phyloP scores from a whole-genome alignment of 495 filamentous ascomycete species.

The Annulohypoxylon maeteangense region DNA sequence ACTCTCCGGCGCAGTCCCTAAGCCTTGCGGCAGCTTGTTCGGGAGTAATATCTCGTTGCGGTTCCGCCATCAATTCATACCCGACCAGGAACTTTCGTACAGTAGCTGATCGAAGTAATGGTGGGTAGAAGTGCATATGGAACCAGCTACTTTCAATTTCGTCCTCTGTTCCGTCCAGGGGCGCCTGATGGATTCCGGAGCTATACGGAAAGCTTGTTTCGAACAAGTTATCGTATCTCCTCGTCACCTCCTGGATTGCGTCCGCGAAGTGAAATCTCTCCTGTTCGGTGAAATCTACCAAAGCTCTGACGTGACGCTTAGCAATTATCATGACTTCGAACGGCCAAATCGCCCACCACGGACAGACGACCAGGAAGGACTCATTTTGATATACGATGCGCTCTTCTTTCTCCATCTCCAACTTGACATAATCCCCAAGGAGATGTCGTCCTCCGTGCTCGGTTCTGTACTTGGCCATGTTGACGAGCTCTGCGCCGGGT shows the following conservation, averaged over 20 bases:
- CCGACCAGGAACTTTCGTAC: conserved; percentile 97
- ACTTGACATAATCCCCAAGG: conserved; percentile 84
- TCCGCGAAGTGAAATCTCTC: conserved; percentile 81
- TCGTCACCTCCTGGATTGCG: conserved; percentile 83
- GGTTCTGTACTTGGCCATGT: conserved; percentile 77
- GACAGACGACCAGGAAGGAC: conserved; percentile 84
- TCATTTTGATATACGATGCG: conserved; percentile 88
- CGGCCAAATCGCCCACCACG: conserved; percentile 98
- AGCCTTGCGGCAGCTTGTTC: conserved; percentile 90
- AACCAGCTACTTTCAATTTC: conserved; percentile 89
- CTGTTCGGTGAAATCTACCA: conserved; percentile 78
- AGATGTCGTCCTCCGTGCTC: conserved; percentile 78
- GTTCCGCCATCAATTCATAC: conserved; percentile 95
- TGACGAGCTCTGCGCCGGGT: conserved; percentile 76
- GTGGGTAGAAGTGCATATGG: conserved; percentile 97
- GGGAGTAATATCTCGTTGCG: conserved; percentile 96
- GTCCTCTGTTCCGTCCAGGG: conserved; percentile 82
- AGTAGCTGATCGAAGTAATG: conserved; percentile 88
- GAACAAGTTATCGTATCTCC: conserved; percentile 95
- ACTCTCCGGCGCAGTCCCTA: conserved; percentile 76
- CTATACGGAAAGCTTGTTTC: conserved; percentile 96
- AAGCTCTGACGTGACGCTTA: conserved; percentile 78
- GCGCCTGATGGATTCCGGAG: conserved; percentile 92
- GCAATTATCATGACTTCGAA: conserved; percentile 94
- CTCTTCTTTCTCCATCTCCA: conserved; percentile 84